Conservation (phyloP, 2,329 filamentous ascomycete genomes). For the Pseudocercospora fijiensis region DNA sequence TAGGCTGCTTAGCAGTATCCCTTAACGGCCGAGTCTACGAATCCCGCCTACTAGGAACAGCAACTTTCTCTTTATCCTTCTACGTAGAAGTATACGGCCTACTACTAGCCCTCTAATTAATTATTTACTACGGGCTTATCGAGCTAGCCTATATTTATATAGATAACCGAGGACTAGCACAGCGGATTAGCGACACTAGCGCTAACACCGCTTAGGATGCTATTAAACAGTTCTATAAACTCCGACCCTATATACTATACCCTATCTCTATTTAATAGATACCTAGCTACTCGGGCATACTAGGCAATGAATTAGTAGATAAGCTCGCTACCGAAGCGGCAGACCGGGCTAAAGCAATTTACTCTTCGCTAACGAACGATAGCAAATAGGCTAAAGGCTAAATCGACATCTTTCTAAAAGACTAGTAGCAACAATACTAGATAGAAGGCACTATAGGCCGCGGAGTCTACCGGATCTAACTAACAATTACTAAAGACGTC, state of each 20-base stretch:
- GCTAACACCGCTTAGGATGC: background rate
- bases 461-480: background rate
- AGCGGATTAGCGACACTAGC: background rate
- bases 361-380: background rate
- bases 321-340: background rate
- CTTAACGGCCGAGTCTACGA: background rate
- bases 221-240: too few relatives aligned
- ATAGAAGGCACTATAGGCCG: background rate
- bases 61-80: background rate
- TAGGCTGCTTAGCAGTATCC: background rate
- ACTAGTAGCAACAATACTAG: background rate
- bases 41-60: background rate
- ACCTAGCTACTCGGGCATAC: background rate
- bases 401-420: background rate
- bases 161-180: background rate
- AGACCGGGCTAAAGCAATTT: background rate
- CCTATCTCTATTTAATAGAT: background rate
- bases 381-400: background rate
- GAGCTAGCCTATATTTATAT: background rate
- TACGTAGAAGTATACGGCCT: background rate
- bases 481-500: background rate
- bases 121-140: background rate
- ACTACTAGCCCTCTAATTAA: background rate
- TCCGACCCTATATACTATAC: background rate
- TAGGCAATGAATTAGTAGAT: too few relatives aligned